Evolutionary conservation across 1,139 yeast genomes (phyloP), one percentile per base, ranked within the genome.

Genomic region (Entelexis sorbosivorans): DNA sequence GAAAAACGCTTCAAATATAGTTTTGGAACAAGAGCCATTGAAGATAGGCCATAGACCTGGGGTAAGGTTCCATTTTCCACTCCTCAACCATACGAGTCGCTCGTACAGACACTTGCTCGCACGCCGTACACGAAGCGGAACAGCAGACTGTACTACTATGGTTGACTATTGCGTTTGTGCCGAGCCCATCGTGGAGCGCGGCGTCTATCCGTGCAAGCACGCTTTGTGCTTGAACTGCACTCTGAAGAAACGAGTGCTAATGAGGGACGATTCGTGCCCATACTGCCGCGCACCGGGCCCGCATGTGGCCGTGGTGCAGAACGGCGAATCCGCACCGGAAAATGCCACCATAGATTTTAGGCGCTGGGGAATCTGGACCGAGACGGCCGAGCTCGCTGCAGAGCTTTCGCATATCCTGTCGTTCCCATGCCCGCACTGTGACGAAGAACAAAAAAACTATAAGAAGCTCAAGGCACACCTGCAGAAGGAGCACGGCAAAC

Each of bases 91-190:
- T 10, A 36, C 20, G 28, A 11, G 40, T 22, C 24, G 40, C 5
- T 20, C 11, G n/a, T 14, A 24, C 20, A 13, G 29, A 28, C 26
- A 29, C n/a, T 28, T 19, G 36, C 38, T 43, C 31, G 19, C 8
- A 32, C 32, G 46, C 36, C 29, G 46, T 32, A 43, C 31, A 43
- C 36, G 44, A 9, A 39, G 36, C 42, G 24, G 29, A 11, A 16
- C 24, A 31, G 32, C 26, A 19, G 9, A 28, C 11, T 24, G 13
- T 7, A 14, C 17, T 38, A 19, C 8, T 5, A 53, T 50, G 55
- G 78, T 75, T 28, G 66, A 71, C 28, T 89, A 97, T 70, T 68
- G 88, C 38, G 86, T 91, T 52, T 91, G 99, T 70, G 94, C 97
- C 1, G 82, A 85, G 47, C 71, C 69, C 42, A 73, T 88, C 40